Evolutionary conservation across 257 asterid species (phyloP), one percentile per base, ranked within the genome.

Genomic region (Salvia rosmarinus): DNA sequence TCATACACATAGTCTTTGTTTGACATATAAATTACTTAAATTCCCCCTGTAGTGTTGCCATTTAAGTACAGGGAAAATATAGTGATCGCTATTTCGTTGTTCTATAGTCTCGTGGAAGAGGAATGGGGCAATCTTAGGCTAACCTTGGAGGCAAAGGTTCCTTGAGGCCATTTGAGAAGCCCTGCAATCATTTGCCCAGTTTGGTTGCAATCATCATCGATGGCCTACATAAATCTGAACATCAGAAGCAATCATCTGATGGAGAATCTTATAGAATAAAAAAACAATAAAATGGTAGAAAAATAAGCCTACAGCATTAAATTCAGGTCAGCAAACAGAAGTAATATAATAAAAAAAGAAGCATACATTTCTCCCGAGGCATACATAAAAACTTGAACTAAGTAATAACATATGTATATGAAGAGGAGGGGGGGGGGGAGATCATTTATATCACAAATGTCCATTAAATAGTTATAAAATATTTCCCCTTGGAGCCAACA

Each of bases 181-280:
- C 96, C 98, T n/a, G 98, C 98, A 74, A 87, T 73, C 96, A 92
- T 92, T 82, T 92, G 98, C 32, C 98, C 96, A 0, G 98, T 90
- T 77, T 90, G 98, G 79, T 90, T 92, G 80, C 95, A 89, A 67
- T 92, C 96, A 77, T 88, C 94, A 44, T 90, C 96, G 67, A 92
- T 86, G 70, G 98, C 98, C 98, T 90, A 77, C 85, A 77, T 35
- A 68, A 70, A 46, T 61, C 73, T 39, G 34, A 58, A 51, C 67
- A 70, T 72, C 68, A 80, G 73, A 77, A 67, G 75, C 64, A 59
- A n/a, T n/a, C n/a, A n/a, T n/a, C n/a, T n/a, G n/a, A n/a, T n/a
- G n/a, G n/a, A n/a, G n/a, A n/a, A n/a, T n/a, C n/a, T n/a, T n/a
- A n/a, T n/a, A n/a, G n/a, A n/a, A n/a, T n/a, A n/a, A n/a, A n/a